These are phyloP conservation scores for Russula sp. DNA, from an alignment of 768 basidiomycete species.

Conservation along the genomic window DNA sequence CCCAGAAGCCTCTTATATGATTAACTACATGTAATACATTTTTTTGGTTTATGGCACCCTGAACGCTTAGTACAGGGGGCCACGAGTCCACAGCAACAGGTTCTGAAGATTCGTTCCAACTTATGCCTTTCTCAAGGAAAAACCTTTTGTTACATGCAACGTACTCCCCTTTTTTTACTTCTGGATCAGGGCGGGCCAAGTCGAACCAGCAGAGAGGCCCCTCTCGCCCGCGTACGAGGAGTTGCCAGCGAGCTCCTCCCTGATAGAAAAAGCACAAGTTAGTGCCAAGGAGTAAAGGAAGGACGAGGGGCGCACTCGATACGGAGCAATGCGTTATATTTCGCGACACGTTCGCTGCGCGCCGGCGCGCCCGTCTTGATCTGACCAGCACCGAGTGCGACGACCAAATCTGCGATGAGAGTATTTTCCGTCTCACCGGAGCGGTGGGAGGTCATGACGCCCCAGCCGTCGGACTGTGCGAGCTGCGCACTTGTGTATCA, in stretches of 20 bases:
- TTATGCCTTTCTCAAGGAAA: neutral
- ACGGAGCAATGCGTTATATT: slow-evolving; percentile 86
- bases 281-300: slow-evolving; percentile 18
- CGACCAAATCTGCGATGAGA: slow-evolving; percentile 90
- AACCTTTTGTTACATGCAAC: slow-evolving; percentile 6
- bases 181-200: slow-evolving; percentile 65
- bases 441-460: slow-evolving; percentile 99
- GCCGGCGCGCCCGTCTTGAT: slow-evolving; percentile 99
- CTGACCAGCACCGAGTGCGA: slow-evolving; percentile 87
- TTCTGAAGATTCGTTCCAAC: neutral
- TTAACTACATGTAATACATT: neutral
- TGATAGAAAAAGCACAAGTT: slow-evolving; percentile 28
- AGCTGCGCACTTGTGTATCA: slow-evolving; percentile 71
- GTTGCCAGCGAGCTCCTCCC: slow-evolving; percentile 72
- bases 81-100: neutral
- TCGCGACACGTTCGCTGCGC: slow-evolving; percentile 92
- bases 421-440: slow-evolving; percentile 98
- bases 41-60: slow-evolving; percentile 2
- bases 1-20: neutral
- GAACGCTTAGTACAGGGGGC: neutral
- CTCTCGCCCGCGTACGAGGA: slow-evolving; percentile 69
- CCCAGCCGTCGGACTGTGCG: slow-evolving; percentile 93
- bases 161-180: slow-evolving; percentile 38
- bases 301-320: slow-evolving; percentile 63
- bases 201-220: slow-evolving; percentile 73